Evolutionary conservation across 1,139 yeast species (phyloP), one percentile per base, ranked within the genome.

Genomic region (Yamadazyma triangularis): DNA sequence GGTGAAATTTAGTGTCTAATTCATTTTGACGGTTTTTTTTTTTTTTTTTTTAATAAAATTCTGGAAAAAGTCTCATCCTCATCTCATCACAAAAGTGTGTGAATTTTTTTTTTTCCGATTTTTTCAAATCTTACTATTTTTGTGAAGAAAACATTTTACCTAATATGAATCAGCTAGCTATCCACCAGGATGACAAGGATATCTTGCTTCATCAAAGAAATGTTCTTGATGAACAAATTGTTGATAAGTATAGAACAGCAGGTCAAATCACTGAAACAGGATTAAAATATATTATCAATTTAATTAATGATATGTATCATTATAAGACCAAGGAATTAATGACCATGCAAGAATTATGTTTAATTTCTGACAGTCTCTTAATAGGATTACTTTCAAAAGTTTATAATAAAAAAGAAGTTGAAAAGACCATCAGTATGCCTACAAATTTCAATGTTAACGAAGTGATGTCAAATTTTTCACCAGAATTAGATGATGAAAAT

Each of bases 201-300:
- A 64, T 80, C 45, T 73, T 87, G 44, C 70, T 87, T 47, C 80
- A 78, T 47, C 81, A 81, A 47, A 85, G 78, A 57, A 87, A 87
- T 56, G 70, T 77, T 31, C 69, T 87, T 40, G 69, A 66, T 44
- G 80, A 71, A 23, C 44, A 70, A 11, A 79, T 82, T 12, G 53
- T 86, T 29, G 89, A 81, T 45, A 89, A 88, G 60, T 88, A 89
- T 61, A 73, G 95, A 55, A 70, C 79, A 31, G 96, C 96, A 7
- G 97, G 96, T 26, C 89, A 85, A 58, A 79, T 89, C 46, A 68
- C 93, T n/a, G 96, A 88, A 60, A 82, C 95, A 13, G 85, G 88
- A 32, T 65, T 89, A 45, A 65, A 73, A 38, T 82, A 83, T 52
- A 63, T 85, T 34, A 66, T 75, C 25, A 68, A 73, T 34, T 70